Percentiles rank a stretch among this genome's conserved stretches.
phyloP scores from a whole-genome alignment of 208 protist species.

The Leishmania braziliensis region DNA sequence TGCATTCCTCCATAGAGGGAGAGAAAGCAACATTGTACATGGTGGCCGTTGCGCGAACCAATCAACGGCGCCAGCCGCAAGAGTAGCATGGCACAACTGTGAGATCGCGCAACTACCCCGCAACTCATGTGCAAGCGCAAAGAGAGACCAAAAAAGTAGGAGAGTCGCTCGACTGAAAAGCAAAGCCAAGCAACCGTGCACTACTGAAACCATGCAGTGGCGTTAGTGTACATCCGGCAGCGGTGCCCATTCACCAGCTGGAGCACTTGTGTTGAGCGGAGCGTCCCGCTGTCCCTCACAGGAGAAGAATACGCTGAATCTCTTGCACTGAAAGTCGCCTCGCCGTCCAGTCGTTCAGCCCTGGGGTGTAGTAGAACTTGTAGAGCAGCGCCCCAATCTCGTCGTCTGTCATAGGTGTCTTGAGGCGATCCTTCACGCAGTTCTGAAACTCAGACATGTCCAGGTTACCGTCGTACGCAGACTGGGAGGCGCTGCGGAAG shows the following conservation, averaged over 20 bases:
- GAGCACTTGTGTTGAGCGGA: background rate
- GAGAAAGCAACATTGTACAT: background rate
- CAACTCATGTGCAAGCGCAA: background rate
- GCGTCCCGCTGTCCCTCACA: slow-evolving; percentile 30
- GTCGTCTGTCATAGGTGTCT: slow-evolving; percentile 64
- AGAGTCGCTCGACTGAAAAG: background rate
- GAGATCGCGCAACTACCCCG: background rate
- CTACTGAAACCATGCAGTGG: background rate
- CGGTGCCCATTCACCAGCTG: background rate
- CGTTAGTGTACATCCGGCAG: slow-evolving; percentile 10
- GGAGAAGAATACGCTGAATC: slow-evolving; percentile 56
- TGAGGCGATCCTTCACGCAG: slow-evolving; percentile 57
- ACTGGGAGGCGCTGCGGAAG: slow-evolving; percentile 55
- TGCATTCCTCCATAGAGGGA: background rate
- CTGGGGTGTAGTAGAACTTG: slow-evolving; percentile 78
- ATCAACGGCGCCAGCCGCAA: background rate
- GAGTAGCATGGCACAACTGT: background rate
- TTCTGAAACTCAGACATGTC: slow-evolving; percentile 75
- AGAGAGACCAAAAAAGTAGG: background rate
- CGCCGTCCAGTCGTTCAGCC: slow-evolving; percentile 62
- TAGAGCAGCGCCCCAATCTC: slow-evolving; percentile 82
- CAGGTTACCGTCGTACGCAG: slow-evolving; percentile 78
- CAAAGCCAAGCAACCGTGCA: background rate
- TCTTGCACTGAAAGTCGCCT: slow-evolving; percentile 71
- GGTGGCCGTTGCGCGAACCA: background rate